A percentile compares a stretch with the other conserved stretches of the same genome.
phyloP scores from a whole-genome alignment of 2,329 filamentous ascomycete genomes.

The Seiridium cupressi region DNA sequence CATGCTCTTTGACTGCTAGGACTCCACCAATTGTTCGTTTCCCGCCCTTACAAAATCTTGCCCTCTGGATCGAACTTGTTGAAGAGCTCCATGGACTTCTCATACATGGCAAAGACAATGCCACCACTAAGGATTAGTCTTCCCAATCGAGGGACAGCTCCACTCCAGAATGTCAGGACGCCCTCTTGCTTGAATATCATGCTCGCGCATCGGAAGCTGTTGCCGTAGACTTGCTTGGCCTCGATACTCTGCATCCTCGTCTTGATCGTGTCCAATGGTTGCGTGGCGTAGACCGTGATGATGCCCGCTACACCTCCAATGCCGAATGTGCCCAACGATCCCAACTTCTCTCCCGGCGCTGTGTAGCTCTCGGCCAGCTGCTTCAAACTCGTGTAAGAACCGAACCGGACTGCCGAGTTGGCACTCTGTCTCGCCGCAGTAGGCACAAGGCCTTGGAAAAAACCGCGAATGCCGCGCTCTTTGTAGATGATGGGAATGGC shows the following conservation, averaged over 20 bases:
- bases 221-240: slow-evolving; percentile 76
- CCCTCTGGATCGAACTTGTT: slow-evolving; percentile 77
- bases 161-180: slow-evolving; percentile 88
- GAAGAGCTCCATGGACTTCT: slow-evolving; percentile 92
- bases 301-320: slow-evolving; percentile 86
- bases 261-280: slow-evolving; percentile 88
- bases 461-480: slow-evolving; percentile 84
- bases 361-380: slow-evolving; percentile 91
- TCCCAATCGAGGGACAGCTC: slow-evolving; percentile 81
- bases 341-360: slow-evolving; percentile 91
- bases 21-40: not conserved
- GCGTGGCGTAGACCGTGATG: slow-evolving; percentile 80
- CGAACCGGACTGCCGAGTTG: slow-evolving; percentile 90
- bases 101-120: slow-evolving; percentile 98
- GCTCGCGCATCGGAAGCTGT: slow-evolving; percentile 78
- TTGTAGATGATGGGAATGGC: slow-evolving; percentile 83
- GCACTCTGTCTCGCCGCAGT: slow-evolving; percentile 93
- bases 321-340: slow-evolving; percentile 81
- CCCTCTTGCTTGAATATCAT: slow-evolving; percentile 89
- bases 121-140: slow-evolving; percentile 88
- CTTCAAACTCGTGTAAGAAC: slow-evolving; percentile 84
- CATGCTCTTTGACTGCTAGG: not conserved
- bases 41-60: slow-evolving; percentile 66
- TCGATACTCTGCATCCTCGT: slow-evolving; percentile 97
- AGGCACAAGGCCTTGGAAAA: slow-evolving; percentile 95